Percentiles rank a stretch among this genome's conserved stretches.
phyloP scores from a whole-genome alignment of 1,139 yeast species.

The Sugiyamaella grinbergsii region DNA sequence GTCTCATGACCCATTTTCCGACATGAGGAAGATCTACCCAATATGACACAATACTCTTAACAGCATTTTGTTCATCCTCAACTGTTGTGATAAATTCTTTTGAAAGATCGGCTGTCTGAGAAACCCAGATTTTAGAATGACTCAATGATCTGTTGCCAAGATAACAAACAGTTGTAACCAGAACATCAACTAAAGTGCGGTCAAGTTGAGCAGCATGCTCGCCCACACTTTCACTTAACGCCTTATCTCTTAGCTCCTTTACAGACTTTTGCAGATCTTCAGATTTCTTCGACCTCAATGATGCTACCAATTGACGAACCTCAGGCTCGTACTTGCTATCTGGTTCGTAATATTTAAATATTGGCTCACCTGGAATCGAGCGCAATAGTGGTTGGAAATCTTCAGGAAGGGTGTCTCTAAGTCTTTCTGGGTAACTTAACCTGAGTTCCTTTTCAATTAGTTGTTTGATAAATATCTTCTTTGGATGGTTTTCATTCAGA shows the following conservation, averaged over 20 bases:
- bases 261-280: slow-evolving; percentile 43
- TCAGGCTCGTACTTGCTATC: slow-evolving; percentile 45
- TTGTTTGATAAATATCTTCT: slow-evolving; percentile 71
- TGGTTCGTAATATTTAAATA: slow-evolving; percentile 44
- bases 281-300: slow-evolving; percentile 38
- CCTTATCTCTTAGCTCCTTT: slow-evolving; percentile 41
- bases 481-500: slow-evolving; percentile 63
- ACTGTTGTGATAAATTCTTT: slow-evolving; percentile 46
- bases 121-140: slow-evolving; percentile 74
- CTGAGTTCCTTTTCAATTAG: slow-evolving; percentile 82
- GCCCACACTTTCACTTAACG: slow-evolving; percentile 35
- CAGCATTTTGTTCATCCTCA: slow-evolving; percentile 35
- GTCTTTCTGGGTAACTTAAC: slow-evolving; percentile 68
- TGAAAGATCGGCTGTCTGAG: slow-evolving; percentile 57
- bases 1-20: slow-evolving; percentile 70
- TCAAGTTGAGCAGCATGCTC: slow-evolving; percentile 45
- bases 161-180: slow-evolving; percentile 73
- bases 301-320: slow-evolving; percentile 41
- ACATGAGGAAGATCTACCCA: slow-evolving; percentile 86
- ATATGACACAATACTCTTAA: slow-evolving; percentile 68
- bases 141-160: slow-evolving; percentile 89
- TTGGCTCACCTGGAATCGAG: slow-evolving; percentile 50
- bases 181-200: slow-evolving; percentile 56
- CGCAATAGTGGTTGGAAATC: slow-evolving; percentile 66
- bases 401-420: slow-evolving; percentile 72